Base-by-base conservation (phyloP, 2,329 filamentous ascomycete species). In the Phyllosticta citriasiana region DNA sequence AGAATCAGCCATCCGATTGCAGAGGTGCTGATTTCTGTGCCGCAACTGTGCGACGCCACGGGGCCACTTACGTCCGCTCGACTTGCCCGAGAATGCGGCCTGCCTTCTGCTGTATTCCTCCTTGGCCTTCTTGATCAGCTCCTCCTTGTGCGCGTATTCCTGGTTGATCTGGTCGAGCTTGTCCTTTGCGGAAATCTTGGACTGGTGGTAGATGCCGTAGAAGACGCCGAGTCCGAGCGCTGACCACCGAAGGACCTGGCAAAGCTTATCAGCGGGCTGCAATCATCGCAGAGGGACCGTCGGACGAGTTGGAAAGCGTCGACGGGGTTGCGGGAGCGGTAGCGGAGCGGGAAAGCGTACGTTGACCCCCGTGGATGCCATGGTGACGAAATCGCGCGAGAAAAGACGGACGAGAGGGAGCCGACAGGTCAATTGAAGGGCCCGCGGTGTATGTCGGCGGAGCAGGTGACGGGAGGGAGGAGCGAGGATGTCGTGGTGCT, bases 161-260 rank as follows among this genome's bases (percentile, higher is more conserved):
- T 85, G 85, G 77, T 95, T 80, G 70, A 84, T 83, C 70, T 87
- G 84, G 68, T 86, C 81, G 64, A 83, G 78, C 78, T 86, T 88
- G 72, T 91, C 85, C 71, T 83, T 77, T 62, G 88, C 77, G 68
- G 80, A 87, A 77, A 99, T 88, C 65, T 85, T 84, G 73, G 88
- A 82, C 81, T 99, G 94, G 82, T 96, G 93, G 78, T 87, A 89
- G 81, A 96, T 86, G 76, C 94, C 94, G 82, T 99, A 99, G 80
- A 96, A 87, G 74, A 97, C 80, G 75, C 94, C 94, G 72, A 91
- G 82, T 73, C 87, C 89, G 68, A 99, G 89, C 74, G 92, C 92
- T 73, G 91, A 93, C 84, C 93, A 99, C 79, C 94, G 92, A 77
- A 97, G 85, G 77, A 99, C 93, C 94, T 99, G 77, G 62, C 35